Evolutionary conservation across 495 filamentous ascomycete species (phyloP), one percentile per base, ranked within the genome.

Genomic region (Neurospora sp.): DNA sequence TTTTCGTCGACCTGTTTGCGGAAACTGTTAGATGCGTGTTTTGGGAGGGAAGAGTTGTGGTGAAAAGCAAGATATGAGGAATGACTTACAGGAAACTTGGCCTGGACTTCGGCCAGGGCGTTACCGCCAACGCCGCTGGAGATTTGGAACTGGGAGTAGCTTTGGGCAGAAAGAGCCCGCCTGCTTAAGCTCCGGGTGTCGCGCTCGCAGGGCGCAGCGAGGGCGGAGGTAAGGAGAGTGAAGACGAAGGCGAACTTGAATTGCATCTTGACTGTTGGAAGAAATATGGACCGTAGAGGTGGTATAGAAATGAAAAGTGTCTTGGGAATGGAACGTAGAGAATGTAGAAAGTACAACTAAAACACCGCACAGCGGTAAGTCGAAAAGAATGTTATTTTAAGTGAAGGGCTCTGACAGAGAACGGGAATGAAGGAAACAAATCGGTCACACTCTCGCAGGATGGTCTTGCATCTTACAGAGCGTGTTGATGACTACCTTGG

Each of bases 121-220:
- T 86, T 83, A 13, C 84, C 83, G 15, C 80, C 81, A 3, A 83
- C 79, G 4, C 84, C 84, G 71, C 75, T 77, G 2, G 83, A 85
- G 69, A 86, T 74, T 45, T 81, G 79, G 77, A 84, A 84, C 21
- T 80, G 39, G 24, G 79, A 73, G 72, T 80, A 81, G 74, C 73
- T 71, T 34, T 78, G 74, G 37, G 73, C 72, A 0, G 69, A 39
- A 21, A 81, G 79, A 19, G 66, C 76, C 11, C 76, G 48, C 59
- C 74, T 78, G 31, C 43, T 39, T 5, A 70, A 37, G 54, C 13
- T 6, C 2, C 69, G 73, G 28, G 72, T 70, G 31, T 34, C 45
- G 3, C 6, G 69, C 13, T n/a, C 38, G 62, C 70, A 74, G 15
- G 80, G 79, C 3, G 77, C 40, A 15, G 80, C 80, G 3, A 80